Percentiles rank a stretch among this genome's conserved stretches.
Conservation (phyloP, 2,329 filamentous ascomycete species). For the Dryadomyces sulphureus region DNA sequence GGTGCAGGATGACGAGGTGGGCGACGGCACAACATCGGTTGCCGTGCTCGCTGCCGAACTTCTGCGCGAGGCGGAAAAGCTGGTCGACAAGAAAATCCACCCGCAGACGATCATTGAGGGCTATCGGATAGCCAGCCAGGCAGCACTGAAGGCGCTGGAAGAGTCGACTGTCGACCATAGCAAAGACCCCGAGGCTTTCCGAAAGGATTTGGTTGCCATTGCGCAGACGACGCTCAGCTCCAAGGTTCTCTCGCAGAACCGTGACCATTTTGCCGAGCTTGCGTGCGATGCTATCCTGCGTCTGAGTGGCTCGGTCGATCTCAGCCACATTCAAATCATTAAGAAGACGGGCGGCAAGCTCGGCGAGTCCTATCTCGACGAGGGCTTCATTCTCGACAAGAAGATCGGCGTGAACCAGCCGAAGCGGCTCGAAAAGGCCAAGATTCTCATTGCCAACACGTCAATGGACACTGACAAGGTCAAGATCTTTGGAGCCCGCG, state of each 20-base stretch:
- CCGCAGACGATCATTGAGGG: conserved; percentile 99
- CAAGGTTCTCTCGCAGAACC: conserved; percentile 89
- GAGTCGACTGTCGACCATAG: conserved; percentile 81
- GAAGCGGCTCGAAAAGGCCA: conserved; percentile 92
- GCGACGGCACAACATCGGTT: conserved; percentile 96
- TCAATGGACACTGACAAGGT: conserved; percentile 99
- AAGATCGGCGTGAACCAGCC: conserved; percentile 98
- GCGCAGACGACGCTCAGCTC: conserved; percentile 92
- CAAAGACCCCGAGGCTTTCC: conserved; percentile 68
- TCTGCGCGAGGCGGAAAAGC: conserved; percentile 87
- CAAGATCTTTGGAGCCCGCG: conserved; percentile 95
- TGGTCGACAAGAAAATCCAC: conserved; percentile 97
- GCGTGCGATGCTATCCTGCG: conserved; percentile 85
- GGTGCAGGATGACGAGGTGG: conserved; percentile 97
- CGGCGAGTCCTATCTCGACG: conserved; percentile 91
- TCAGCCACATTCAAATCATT: conserved; percentile 98
- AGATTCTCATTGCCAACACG: conserved; percentile 95
- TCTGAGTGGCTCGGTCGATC: conserved; percentile 77
- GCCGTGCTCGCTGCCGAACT: conserved; percentile 90
- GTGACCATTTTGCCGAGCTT: conserved; percentile 77
- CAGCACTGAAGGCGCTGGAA: conserved; percentile 72
- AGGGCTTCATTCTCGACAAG: conserved; percentile 98
- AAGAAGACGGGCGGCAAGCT: conserved; percentile 98
- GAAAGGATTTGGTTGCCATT: conserved; percentile 78
- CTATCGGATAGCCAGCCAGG: conserved; percentile 89